Conservation (phyloP, 1,284 basidiomycete genomes). For the Mycena citricolor region DNA sequence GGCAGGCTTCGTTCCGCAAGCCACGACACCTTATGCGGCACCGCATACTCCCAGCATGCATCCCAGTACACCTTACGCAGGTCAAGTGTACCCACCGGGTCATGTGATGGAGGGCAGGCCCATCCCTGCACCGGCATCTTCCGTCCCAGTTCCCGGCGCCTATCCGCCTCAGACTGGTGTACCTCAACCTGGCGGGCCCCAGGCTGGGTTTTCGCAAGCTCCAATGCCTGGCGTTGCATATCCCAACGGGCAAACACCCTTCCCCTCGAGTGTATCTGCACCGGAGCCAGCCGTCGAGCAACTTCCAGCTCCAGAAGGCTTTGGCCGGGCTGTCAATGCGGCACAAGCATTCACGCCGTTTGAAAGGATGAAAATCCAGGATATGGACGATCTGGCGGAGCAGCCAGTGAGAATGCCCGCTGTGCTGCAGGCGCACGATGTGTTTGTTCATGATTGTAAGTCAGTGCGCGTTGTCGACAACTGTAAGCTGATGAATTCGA, state of each 20-base stretch:
- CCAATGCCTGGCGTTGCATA: slow-evolving; percentile 19
- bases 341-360: slow-evolving; percentile 69
- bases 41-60: slow-evolving; percentile 11
- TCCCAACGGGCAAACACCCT: slow-evolving; percentile 25
- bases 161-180: slow-evolving; percentile 4
- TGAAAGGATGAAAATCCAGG: slow-evolving; percentile 64
- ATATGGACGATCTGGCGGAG: slow-evolving; percentile 71
- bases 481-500: background rate
- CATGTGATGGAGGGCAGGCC: slow-evolving; percentile 55
- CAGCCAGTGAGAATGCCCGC: slow-evolving; percentile 67
- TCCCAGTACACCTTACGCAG: slow-evolving; percentile 29
- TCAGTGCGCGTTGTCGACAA: background rate
- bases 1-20: no score
- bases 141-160: slow-evolving; percentile 30
- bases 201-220: slow-evolving; percentile 30
- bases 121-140: slow-evolving; percentile 33
- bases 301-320: slow-evolving; percentile 65
- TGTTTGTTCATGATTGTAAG: slow-evolving; percentile 62
- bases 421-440: slow-evolving; percentile 73
- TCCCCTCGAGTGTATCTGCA: slow-evolving; percentile 35
- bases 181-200: slow-evolving; percentile 28
- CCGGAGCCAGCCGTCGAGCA: slow-evolving; percentile 39
- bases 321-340: slow-evolving; percentile 66
- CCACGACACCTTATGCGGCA: no score
- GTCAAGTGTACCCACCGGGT: slow-evolving; percentile 48